Conservation (phyloP, 2,329 filamentous ascomycete species). For the Trichoderma sp. region DNA sequence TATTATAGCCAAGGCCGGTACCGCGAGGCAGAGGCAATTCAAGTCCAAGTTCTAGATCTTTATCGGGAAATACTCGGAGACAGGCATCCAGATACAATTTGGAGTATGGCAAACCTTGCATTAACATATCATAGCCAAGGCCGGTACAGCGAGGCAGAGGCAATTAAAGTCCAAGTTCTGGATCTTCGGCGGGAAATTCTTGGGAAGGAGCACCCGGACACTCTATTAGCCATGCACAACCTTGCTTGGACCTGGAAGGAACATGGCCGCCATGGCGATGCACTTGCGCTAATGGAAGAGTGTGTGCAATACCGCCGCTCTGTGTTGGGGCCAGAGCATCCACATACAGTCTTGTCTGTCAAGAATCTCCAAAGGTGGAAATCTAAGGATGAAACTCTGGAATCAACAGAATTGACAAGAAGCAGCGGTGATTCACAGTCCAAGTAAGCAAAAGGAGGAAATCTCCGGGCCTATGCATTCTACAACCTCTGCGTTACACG, state of each 20-base stretch:
- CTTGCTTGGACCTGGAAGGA: not conserved
- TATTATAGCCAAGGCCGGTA: not conserved
- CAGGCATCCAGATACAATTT: conserved; percentile 1
- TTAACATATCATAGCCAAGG: conserved; percentile 24
- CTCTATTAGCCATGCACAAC: not conserved
- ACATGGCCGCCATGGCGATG: not conserved
- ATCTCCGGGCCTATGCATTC: no score
- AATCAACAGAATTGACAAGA: not conserved
- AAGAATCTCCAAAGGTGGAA: rapidly evolving
- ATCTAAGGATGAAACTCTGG: not conserved
- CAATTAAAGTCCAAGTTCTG: conserved; percentile 14
- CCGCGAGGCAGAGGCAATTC: not conserved
- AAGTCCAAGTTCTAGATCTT: not conserved
- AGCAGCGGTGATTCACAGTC: no score
- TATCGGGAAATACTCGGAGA: not conserved
- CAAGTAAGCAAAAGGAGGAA: no score
- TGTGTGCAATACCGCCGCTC: not conserved
- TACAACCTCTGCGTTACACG: no score
- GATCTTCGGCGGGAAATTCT: conserved; percentile 21
- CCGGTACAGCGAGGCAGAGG: conserved; percentile 23
- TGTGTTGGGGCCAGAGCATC: not conserved
- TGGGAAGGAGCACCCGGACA: conserved; percentile 24
- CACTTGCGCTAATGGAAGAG: not conserved
- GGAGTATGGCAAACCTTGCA: conserved; percentile 7
- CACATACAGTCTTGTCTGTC: rapidly evolving